phyloP scores from a whole-genome alignment of 345 rosid genomes.

The Corymbia maculata region DNA sequence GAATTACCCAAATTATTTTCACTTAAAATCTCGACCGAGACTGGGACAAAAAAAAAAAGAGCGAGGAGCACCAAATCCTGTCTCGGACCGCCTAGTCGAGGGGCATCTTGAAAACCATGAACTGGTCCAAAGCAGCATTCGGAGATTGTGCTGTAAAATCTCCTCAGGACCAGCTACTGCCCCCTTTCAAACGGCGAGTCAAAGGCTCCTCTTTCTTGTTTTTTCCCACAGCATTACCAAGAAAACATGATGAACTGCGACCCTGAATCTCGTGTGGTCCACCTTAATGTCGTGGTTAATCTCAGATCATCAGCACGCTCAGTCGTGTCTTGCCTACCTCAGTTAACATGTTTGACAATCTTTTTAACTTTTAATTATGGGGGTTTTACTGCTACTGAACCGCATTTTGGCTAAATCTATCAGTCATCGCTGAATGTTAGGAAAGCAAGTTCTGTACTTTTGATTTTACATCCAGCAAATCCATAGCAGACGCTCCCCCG shows the following conservation, averaged over 20 bases:
- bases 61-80: neutral
- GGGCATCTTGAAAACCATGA: constrained; percentile 20
- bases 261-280: neutral
- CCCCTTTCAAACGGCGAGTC: neutral
- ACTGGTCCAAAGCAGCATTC: neutral
- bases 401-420: neutral
- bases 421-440: constrained; percentile 9
- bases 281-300: neutral
- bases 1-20: neutral
- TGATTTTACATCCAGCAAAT: neutral
- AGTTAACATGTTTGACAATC: neutral
- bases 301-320: neutral
- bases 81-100: constrained; percentile 33
- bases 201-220: neutral
- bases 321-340: neutral
- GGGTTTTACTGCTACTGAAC: neutral
- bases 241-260: neutral
- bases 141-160: neutral
- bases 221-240: neutral
- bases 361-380: neutral
- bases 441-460: constrained; percentile 5
- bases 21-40: neutral
- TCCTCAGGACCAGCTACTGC: neutral
- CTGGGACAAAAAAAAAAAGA: neutral
- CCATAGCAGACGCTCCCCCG: constrained; percentile 15